phyloP scores from a whole-genome alignment of 2,329 filamentous ascomycete genomes.

The Cladosporium sphaerospermum region DNA sequence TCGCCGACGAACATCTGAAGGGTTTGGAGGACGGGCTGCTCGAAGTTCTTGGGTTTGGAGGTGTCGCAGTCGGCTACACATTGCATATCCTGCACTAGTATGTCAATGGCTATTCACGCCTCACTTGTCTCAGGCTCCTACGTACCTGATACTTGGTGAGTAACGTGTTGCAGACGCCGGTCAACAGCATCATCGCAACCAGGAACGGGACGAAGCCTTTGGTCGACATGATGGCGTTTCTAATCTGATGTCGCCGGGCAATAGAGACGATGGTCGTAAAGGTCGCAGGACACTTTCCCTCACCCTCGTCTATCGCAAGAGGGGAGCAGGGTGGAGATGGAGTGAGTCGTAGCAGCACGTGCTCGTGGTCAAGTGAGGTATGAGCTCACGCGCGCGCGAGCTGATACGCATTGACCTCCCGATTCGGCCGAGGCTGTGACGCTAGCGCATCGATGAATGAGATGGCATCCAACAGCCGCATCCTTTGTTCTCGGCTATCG shows the following conservation, averaged over 20 bases:
- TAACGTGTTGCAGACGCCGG: slow-evolving; percentile 93
- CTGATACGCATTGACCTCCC: slow-evolving; percentile 6
- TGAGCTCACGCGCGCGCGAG: slow-evolving; percentile 3
- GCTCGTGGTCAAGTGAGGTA: slow-evolving; percentile 7
- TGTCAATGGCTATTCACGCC: slow-evolving; percentile 14
- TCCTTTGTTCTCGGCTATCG: not conserved
- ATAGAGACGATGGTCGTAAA: no score
- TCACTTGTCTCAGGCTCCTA: slow-evolving; percentile 6
- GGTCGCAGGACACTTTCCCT: not conserved
- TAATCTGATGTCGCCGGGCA: no score
- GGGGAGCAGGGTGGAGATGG: not conserved
- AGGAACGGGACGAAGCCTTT: slow-evolving; percentile 72
- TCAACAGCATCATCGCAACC: slow-evolving; percentile 93
- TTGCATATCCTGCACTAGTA: slow-evolving; percentile 71
- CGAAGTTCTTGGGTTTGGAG: slow-evolving; percentile 65
- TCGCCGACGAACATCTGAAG: slow-evolving; percentile 97
- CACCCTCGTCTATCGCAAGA: not conserved
- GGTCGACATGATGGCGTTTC: slow-evolving; percentile 50
- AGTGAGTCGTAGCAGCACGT: slow-evolving; percentile 2
- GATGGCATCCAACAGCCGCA: not conserved
- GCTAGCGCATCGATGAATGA: not conserved
- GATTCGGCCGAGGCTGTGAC: slow-evolving; percentile 3
- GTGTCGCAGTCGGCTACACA: slow-evolving; percentile 85
- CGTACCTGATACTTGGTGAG: slow-evolving; percentile 90
- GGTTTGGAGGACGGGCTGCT: slow-evolving; percentile 93